A percentile compares a stretch with the other conserved stretches of the same genome.
phyloP scores from a whole-genome alignment of 2,329 filamentous ascomycete genomes.

The Botrytis paeoniae region DNA sequence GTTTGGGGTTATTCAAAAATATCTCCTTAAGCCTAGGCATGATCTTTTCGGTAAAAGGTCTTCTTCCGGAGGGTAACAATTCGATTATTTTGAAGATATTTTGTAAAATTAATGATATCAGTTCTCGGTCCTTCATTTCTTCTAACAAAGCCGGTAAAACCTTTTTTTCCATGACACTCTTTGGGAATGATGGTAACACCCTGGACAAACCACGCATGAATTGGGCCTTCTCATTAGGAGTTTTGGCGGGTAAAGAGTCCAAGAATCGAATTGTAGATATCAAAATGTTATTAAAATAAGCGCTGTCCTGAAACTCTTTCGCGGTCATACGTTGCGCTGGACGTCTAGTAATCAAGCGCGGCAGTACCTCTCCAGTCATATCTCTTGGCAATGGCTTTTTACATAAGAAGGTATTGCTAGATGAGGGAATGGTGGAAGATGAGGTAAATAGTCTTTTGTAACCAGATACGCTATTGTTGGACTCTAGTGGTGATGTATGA shows the following conservation, averaged over 20 bases:
- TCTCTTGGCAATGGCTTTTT: slow-evolving; percentile 77
- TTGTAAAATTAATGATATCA: slow-evolving; percentile 80
- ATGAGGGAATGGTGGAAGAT: slow-evolving; percentile 73
- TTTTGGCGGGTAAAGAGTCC: slow-evolving; percentile 88
- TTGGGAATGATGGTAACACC: slow-evolving; percentile 88
- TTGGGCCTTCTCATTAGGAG: slow-evolving; percentile 81
- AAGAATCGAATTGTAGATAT: slow-evolving; percentile 96
- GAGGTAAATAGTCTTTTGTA: slow-evolving; percentile 84
- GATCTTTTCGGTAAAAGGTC: slow-evolving; percentile 80
- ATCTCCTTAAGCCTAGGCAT: slow-evolving; percentile 81
- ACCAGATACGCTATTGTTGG: slow-evolving; percentile 73
- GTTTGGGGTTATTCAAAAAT: slow-evolving; percentile 61
- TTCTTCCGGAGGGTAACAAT: slow-evolving; percentile 70
- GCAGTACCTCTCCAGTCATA: slow-evolving; percentile 71
- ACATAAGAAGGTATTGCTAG: slow-evolving; percentile 80
- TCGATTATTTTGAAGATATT: slow-evolving; percentile 90
- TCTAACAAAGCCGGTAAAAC: slow-evolving; percentile 84
- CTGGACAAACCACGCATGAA: slow-evolving; percentile 87
- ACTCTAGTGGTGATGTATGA: slow-evolving; percentile 80
- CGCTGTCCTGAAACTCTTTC: slow-evolving; percentile 88
- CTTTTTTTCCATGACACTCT: slow-evolving; percentile 92
- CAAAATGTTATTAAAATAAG: slow-evolving; percentile 95
- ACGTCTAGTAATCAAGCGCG: slow-evolving; percentile 79
- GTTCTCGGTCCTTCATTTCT: slow-evolving; percentile 87
- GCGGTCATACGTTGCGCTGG: slow-evolving; percentile 86